These are phyloP conservation scores for Saccharomyces pastorianus DNA, from an alignment of 1,139 yeast species.

Conservation along the genomic window DNA sequence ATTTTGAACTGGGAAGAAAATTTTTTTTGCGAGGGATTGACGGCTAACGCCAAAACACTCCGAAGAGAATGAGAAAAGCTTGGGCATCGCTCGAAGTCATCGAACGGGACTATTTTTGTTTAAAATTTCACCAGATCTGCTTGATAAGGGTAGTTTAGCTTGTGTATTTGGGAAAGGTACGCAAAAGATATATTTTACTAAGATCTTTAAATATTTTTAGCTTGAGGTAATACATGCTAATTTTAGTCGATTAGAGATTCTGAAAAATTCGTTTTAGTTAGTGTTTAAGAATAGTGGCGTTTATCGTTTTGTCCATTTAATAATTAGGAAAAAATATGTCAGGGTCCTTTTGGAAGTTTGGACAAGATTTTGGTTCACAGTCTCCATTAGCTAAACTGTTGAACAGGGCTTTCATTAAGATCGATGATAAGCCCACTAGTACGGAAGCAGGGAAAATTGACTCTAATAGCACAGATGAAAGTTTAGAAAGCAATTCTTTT, in stretches of 20 bases:
- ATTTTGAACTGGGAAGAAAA: neutral
- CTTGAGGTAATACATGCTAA: neutral
- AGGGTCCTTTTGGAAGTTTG: slow-evolving; percentile 86
- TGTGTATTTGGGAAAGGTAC: neutral
- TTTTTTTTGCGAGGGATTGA: slow-evolving; percentile 1
- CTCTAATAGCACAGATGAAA: slow-evolving; percentile 4
- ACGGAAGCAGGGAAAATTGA: slow-evolving; percentile 13
- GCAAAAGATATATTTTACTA: neutral
- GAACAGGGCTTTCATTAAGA: slow-evolving; percentile 34
- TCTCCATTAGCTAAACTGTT: slow-evolving; percentile 68
- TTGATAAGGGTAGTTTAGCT: neutral
- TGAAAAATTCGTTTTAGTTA: neutral
- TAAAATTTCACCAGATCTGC: neutral
- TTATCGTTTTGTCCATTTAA: neutral
- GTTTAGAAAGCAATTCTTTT: slow-evolving; percentile 3
- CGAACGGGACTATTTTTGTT: neutral
- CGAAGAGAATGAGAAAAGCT: neutral
- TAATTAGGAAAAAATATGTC: slow-evolving; percentile 40
- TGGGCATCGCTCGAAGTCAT: slow-evolving; percentile 1
- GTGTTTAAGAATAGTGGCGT: neutral
- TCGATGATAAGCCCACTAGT: slow-evolving; percentile 14
- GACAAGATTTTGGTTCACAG: slow-evolving; percentile 71
- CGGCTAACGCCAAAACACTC: neutral
- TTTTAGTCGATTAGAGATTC: neutral
- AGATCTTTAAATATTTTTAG: neutral